Percentiles rank a stretch among this genome's conserved stretches.
Conservation (phyloP, 208 protist species). For the Naegleria lovaniensis region DNA sequence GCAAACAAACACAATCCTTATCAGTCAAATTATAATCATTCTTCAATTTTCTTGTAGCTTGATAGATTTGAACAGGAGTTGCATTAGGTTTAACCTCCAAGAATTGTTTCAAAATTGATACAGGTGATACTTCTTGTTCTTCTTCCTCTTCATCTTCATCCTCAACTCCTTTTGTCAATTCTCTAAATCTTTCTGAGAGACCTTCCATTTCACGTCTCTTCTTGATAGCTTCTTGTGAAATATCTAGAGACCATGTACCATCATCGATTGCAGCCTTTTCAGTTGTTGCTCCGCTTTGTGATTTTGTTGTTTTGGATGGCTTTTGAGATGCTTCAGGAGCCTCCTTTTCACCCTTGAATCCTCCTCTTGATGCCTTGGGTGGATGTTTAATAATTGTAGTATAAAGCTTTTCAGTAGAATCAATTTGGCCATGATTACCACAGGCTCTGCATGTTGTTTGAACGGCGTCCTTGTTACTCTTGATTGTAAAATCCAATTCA, state of each 20-base stretch:
- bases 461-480: constrained; percentile 29
- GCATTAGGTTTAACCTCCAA: background rate
- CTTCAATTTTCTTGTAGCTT: background rate
- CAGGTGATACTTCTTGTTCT: background rate
- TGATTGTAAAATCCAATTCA: constrained; percentile 29
- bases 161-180: background rate
- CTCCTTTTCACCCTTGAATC: background rate
- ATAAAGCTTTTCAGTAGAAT: constrained; percentile 32
- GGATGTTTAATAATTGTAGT: constrained; percentile 44
- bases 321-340: background rate
- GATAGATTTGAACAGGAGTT: background rate
- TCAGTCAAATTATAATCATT: background rate
- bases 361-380: background rate
- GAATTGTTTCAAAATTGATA: background rate
- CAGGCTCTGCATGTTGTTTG: constrained; percentile 40
- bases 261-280: background rate
- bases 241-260: background rate
- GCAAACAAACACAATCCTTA: constrained; percentile 1
- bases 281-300: background rate
- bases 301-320: background rate
- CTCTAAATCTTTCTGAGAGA: background rate
- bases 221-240: background rate
- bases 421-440: constrained; percentile 29
- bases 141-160: constrained; percentile 4
- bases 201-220: constrained; percentile 4